phyloP scores from a whole-genome alignment of 192 early-diverging fungal species.

The Neocallimastix lanati region DNA sequence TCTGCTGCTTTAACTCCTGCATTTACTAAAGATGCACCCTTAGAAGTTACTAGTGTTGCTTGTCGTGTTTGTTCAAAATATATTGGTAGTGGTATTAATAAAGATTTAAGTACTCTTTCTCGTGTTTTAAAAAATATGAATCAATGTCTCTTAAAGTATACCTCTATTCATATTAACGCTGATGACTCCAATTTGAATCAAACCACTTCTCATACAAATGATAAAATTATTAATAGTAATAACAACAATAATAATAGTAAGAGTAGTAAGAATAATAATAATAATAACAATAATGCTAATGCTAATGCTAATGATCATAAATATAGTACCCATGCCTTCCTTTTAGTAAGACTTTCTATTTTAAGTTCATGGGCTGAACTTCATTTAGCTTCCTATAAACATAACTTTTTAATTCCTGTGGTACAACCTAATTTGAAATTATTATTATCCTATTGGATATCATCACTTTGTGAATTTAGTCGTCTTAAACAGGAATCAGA shows the following conservation, averaged over 20 bases:
- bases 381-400: conserved; percentile 40
- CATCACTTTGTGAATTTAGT: not conserved
- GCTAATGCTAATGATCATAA: conserved; percentile 31
- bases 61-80: conserved; percentile 66
- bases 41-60: conserved; percentile 55
- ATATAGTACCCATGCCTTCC: conserved; percentile 49
- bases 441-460: conserved; percentile 3
- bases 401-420: conserved; percentile 37
- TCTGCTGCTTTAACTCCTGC: conserved; percentile 79
- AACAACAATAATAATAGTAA: too few relatives aligned
- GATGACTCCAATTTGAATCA: conserved; percentile 20
- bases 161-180: conserved; percentile 19
- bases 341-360: conserved; percentile 58
- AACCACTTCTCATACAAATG: not conserved
- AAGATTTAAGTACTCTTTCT: conserved; percentile 51
- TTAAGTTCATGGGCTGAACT: conserved; percentile 67
- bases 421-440: conserved; percentile 24
- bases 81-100: conserved; percentile 70
- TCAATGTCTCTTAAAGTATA: conserved; percentile 50
- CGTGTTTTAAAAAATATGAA: conserved; percentile 54
- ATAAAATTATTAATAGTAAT: not conserved
- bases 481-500: not conserved
- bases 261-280: too few relatives aligned
- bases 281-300: too few relatives aligned
- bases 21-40: conserved; percentile 52